Evolutionary conservation across 371 early-diverging fungal species (phyloP), one percentile per base, ranked within the genome.

Genomic region (Apophysomyces elegans): DNA sequence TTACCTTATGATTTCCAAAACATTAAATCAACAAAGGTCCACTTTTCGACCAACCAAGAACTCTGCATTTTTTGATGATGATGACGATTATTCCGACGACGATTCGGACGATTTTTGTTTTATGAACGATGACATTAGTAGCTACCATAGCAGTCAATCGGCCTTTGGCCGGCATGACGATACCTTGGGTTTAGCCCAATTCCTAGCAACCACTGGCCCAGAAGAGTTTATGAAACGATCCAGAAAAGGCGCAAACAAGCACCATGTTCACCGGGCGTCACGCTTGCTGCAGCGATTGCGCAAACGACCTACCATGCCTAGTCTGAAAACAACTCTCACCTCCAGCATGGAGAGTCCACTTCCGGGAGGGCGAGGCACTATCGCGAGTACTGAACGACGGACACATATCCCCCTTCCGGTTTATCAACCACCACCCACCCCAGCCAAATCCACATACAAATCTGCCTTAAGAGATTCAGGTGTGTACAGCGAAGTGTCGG

Each of bases 191-290:
- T 35, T 80, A 13, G 81, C 81, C 2, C 68, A 78, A 56, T 80
- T 80, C 26, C 58, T 80, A 18, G 66, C 76, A 0, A 67, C 70
- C 1, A 80, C 81, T 1, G 74, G 78, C 1, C 81, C 81, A 1
- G 76, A 80, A 45, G 76, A 80, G 37, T 74, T 70, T 50, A 46
- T 47, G 8, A 66, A 67, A 54, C 61, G 62, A 18, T 50, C 56
- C 12, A 36, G 37, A 21, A 37, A 54, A 32, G 39, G 61, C 7
- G 56, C 64, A 43, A 67, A 65, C 9, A 43, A 56, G 6, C 66
- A 64, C 11, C 72, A 77, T 50, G 63, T 67, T 6, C 67, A 64
- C 7, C 67, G 73, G 37, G 80, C 80, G 38, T 75, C 77, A 14
- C 70, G 73, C 9, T 32, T 80, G 26, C 41, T 80, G 2, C 69